Evolutionary conservation across 116 monocot genomes (phyloP).

Genomic region (Posidonia oceanica): DNA sequence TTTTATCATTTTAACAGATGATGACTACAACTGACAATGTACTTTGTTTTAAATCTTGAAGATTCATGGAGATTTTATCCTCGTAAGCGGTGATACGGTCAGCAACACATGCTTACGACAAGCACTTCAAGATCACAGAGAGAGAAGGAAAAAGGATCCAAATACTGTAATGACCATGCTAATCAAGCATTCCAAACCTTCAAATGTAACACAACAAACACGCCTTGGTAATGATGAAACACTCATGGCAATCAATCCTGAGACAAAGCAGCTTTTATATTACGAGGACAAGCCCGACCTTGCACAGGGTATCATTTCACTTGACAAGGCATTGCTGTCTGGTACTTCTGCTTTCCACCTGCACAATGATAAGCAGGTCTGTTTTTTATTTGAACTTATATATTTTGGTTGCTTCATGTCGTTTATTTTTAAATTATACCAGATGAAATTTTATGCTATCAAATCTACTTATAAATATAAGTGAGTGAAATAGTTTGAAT

Average conservation of each 20-base stretch:
- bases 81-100: constrained; percentile 92
- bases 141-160: constrained; percentile 92
- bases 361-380: constrained; percentile 85
- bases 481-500: too few relatives aligned
- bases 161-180: constrained; percentile 97
- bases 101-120: constrained; percentile 78
- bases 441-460: too few relatives aligned
- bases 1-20: too few relatives aligned
- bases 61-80: constrained; percentile 96
- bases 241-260: constrained; percentile 82
- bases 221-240: constrained; percentile 87
- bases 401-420: neutral
- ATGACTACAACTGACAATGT: too few relatives aligned
- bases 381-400: neutral
- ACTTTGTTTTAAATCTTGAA: constrained; percentile 20
- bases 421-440: neutral
- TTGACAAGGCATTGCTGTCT: constrained; percentile 58
- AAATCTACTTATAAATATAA: too few relatives aligned
- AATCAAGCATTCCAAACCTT: constrained; percentile 70
- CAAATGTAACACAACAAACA: constrained; percentile 57
- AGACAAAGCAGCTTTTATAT: constrained; percentile 76
- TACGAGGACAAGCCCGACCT: constrained; percentile 79
- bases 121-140: constrained; percentile 82
- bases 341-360: constrained; percentile 46
- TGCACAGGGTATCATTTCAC: constrained; percentile 30